Base-by-base conservation (phyloP, 2,329 filamentous ascomycete species). In the Fusarium sulawesiense region DNA sequence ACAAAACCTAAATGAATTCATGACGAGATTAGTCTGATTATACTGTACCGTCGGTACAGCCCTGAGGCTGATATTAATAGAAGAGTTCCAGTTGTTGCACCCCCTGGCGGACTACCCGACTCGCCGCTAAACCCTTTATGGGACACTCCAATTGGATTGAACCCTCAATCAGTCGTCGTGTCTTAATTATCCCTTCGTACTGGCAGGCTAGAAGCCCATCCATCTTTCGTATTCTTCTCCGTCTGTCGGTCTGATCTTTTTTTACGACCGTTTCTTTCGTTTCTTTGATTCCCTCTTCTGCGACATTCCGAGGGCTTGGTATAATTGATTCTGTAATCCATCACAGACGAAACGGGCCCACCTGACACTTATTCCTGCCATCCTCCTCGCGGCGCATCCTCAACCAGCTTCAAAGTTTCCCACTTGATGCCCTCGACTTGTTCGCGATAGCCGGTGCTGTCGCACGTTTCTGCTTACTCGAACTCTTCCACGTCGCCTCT, bases 131-230 rank as follows among this genome's bases (percentile, higher is more conserved):
- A 40, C 73, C 63, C 40, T 25, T 68, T 73, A 34, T 30, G 49
- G 59, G 49, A 20, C 37, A 41, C 56, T 49, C 40, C 34, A 48
- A 49, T 56, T 48, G 60, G 64, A 74, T 65, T 68, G 73, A 73
- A 73, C 73, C 72, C 70, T 74, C 70, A 65, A 69, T 74, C 70
- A 67, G 71, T 73, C 66, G 71, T 71, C 72, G 71, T 75, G 64
- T 64, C 67, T 66, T 50, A 64, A 60, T 56, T 68, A 75, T 70
- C 73, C 73, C 73, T 71, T 70, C 59, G 67, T 61, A 58, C 64
- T 70, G 49, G 66, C 62, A 56, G 65, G 55, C 72, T 58, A 61
- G 66, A 66, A 69, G 68, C 70, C 63, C 67, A 66, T 68, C 64
- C 49, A 53, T 54, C 56, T 60, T 73, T 73, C 70, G 70, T 74